Evolutionary conservation across 1,139 yeast species (phyloP).

Genomic region (Geotrichum phurueaensis): DNA sequence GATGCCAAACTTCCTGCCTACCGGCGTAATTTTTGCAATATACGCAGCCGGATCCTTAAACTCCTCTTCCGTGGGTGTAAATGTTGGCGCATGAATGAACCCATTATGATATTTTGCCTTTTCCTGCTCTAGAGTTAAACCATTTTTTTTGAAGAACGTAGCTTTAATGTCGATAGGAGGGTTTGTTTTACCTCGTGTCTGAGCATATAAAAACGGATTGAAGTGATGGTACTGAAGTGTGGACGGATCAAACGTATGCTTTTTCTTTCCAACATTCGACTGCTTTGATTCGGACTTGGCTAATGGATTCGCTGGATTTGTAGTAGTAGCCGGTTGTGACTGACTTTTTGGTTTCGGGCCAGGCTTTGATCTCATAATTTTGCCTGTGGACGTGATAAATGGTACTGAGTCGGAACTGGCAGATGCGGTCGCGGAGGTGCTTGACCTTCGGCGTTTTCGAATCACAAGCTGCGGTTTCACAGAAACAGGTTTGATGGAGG

Average conservation of each 20-base stretch:
- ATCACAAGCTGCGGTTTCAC: neutral
- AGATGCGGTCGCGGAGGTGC: neutral
- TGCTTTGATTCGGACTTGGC: neutral
- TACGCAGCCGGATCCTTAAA: slow-evolving; percentile 44
- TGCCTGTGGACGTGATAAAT: neutral
- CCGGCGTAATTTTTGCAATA: slow-evolving; percentile 43
- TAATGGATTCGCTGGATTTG: neutral
- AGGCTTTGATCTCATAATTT: neutral
- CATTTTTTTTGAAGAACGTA: slow-evolving; percentile 20
- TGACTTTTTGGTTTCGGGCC: neutral
- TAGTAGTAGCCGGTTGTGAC: neutral
- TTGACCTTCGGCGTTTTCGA: neutral
- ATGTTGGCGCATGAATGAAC: slow-evolving; percentile 44
- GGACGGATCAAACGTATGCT: neutral
- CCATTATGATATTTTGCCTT: slow-evolving; percentile 16
- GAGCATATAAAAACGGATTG: slow-evolving; percentile 1
- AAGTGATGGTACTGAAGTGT: neutral
- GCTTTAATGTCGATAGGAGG: neutral
- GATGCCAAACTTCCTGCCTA: slow-evolving; percentile 61
- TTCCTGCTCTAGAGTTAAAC: slow-evolving; percentile 20
- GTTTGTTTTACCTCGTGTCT: slow-evolving; percentile 11
- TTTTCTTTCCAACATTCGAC: neutral
- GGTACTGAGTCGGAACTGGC: neutral
- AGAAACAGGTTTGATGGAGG: neutral
- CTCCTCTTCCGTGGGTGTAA: slow-evolving; percentile 42